Base-by-base conservation (phyloP, 305 asterid species). In the Fraxinus sp. region DNA sequence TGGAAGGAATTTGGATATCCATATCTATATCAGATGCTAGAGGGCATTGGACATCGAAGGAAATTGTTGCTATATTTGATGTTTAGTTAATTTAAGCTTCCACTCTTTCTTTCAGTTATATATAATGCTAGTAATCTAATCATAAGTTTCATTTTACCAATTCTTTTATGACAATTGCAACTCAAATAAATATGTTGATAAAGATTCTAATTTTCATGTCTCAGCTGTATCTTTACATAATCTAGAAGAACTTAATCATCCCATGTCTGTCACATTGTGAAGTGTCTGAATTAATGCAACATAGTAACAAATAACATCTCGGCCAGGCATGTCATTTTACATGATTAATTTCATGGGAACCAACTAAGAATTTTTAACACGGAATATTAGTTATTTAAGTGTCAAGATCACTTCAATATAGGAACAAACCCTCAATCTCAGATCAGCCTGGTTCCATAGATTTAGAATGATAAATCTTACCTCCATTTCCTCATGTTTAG, bases 401-500 rank as follows among this genome's bases (percentile, higher is more conserved):
- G 35, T 64, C 73, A 16, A 74, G 57, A 81, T 57, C 44, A 82
- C 46, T 26, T 16, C 68, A 81, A 62, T 39, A 62, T 74, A 62
- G 18, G 20, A 55, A 71, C 71, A 70, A 70, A 68, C 37, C 28
- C 41, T 84, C 30, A 28, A 75, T 18, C 73, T 64, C 72, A 62
- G 72, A 62, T 62, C 72, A 62, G 33, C 6, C 73, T 64, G 33
- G 73, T 9, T 9, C 32, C 52, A 3, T 64, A 22, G 10, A 79
- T 24, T 79, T 26, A 3, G 22, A 55, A 46, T 64, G 83, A 68
- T 70, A 55, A 72, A 33, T 79, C 77, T 33, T 92, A 94, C 97
- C 97, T 91, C 85, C 11, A 82, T 7, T 76, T 90, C 89, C 78
- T 85, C 89, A 20, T 81, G 85, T 85, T 77, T 89, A 77, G 93